Percentiles rank a stretch among this genome's conserved stretches.
These are phyloP conservation scores for Durusdinium trenchii DNA, from an alignment of 73 alveolate species.

Conservation along the genomic window DNA sequence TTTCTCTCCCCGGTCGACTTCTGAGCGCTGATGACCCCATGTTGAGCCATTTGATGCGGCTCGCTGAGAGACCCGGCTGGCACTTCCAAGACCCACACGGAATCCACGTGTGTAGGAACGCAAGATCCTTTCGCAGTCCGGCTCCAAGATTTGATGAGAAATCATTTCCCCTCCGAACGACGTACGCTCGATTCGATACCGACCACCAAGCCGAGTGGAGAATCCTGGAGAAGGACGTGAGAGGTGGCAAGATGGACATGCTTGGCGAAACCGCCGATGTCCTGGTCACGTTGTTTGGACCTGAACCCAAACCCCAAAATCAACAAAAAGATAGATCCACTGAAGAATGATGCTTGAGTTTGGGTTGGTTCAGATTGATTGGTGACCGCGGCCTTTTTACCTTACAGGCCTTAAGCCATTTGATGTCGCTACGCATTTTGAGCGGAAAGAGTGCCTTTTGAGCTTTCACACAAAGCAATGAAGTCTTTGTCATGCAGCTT, in stretches of 20 bases:
- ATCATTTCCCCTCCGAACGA: background rate
- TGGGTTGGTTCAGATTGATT: too few species aligned
- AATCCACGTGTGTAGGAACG: background rate
- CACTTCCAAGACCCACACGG: background rate
- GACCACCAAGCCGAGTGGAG: background rate
- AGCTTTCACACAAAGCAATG: too few species aligned
- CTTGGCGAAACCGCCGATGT: background rate
- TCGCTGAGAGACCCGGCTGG: background rate
- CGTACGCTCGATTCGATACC: background rate
- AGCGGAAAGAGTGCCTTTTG: too few species aligned
- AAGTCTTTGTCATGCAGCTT: too few species aligned
- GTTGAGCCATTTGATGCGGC: background rate
- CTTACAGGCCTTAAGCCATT: too few species aligned
- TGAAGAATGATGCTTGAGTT: background rate
- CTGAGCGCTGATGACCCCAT: slow-evolving; percentile 11
- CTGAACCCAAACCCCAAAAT: background rate
- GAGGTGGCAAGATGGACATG: background rate
- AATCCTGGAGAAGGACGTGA: background rate
- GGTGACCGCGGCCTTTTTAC: too few species aligned
- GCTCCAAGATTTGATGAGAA: background rate
- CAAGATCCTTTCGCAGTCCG: background rate
- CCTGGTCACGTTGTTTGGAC: background rate
- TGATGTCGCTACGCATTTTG: too few species aligned
- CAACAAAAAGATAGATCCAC: background rate
- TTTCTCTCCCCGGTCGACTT: background rate